phyloP scores from a whole-genome alignment of 495 filamentous ascomycete species.

The Neurospora cerealis region DNA sequence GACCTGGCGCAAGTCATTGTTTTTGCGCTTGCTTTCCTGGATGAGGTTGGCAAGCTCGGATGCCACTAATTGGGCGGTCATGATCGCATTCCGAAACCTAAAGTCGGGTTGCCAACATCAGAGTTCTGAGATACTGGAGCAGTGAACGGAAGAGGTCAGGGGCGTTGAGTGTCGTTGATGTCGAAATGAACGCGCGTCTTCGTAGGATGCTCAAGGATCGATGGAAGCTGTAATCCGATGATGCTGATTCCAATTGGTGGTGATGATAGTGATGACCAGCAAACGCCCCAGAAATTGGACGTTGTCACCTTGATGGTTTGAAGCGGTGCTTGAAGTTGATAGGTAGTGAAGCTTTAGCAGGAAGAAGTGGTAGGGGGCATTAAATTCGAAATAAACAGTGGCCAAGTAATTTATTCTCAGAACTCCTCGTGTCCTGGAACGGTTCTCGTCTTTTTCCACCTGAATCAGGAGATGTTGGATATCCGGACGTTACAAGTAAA shows the following conservation, averaged over 20 bases:
- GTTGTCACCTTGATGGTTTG: neutral
- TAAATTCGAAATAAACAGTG: neutral
- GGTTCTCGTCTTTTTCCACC: neutral
- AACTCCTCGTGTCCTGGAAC: neutral
- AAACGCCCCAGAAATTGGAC: neutral
- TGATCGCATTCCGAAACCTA: conserved; percentile 37
- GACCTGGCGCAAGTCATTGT: conserved; percentile 79
- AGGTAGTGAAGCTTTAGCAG: neutral
- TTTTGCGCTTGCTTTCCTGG: conserved; percentile 90
- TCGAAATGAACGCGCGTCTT: neutral
- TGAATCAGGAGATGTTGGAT: neutral
- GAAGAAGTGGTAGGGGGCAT: neutral
- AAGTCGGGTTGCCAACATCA: neutral
- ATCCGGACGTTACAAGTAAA: neutral
- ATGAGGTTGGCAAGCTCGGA: conserved; percentile 86
- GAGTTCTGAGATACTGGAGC: neutral
- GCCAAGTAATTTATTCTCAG: neutral
- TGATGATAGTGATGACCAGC: neutral
- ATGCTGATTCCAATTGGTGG: neutral
- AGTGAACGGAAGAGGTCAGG: neutral
- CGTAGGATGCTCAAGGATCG: neutral
- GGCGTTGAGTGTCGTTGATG: neutral
- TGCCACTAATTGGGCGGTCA: conserved; percentile 87
- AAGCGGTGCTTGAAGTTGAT: neutral
- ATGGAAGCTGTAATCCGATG: neutral